These are phyloP conservation scores for Sisymbrium altissimum DNA, from an alignment of 345 rosid species.

Conservation along the genomic window DNA sequence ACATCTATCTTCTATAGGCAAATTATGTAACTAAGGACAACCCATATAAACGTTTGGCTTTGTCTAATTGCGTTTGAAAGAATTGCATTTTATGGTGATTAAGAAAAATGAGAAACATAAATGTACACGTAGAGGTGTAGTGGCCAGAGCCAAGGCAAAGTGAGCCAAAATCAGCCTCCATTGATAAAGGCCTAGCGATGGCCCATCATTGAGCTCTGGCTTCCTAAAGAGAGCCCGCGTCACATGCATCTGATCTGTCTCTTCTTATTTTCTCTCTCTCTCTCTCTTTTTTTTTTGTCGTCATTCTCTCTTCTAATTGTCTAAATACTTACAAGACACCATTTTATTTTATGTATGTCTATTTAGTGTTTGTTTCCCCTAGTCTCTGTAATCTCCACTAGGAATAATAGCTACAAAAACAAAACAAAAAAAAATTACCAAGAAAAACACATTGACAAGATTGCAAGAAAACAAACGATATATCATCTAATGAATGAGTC, in stretches of 20 bases:
- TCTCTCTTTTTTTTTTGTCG: neutral
- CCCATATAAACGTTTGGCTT: neutral
- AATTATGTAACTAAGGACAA: no score
- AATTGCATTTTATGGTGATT: neutral
- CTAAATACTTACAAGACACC: neutral
- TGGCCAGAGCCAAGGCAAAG: neutral
- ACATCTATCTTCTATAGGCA: no score
- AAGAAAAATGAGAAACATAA: no score
- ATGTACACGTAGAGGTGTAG: neutral
- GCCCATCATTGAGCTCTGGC: neutral
- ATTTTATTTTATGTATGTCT: neutral
- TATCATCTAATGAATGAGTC: neutral
- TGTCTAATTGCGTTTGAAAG: neutral
- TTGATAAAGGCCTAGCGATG: neutral
- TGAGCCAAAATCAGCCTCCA: neutral
- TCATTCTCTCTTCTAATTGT: neutral
- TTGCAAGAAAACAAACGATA: neutral
- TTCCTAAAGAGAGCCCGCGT: neutral
- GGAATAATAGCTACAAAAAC: neutral
- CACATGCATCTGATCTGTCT: neutral
- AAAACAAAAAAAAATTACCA: neutral
- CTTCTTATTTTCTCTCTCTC: neutral
- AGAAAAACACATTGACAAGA: neutral
- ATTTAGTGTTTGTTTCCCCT: neutral
- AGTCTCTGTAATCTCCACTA: neutral